Percentiles rank a stretch among this genome's conserved stretches.
Evolutionary conservation across 257 asterid species (phyloP).

Genomic region (Phtheirospermum japonicum): DNA sequence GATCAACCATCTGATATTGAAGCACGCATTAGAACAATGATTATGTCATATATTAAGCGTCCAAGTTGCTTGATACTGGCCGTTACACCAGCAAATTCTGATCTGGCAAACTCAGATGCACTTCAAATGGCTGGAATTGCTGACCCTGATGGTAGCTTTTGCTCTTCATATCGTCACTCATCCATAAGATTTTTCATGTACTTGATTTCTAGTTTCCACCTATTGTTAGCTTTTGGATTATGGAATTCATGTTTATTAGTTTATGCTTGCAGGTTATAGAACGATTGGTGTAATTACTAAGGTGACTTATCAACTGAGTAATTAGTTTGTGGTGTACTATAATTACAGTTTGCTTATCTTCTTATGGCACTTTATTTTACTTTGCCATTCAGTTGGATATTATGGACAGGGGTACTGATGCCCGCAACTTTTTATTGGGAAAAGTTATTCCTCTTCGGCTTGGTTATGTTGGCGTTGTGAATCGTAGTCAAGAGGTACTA

Average conservation of each 20-base stretch:
- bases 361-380: constrained; percentile 18
- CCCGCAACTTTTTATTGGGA: constrained; percentile 85
- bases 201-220: constrained; percentile 18
- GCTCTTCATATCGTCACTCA: constrained; percentile 5
- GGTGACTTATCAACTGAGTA: constrained; percentile 40
- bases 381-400: constrained; percentile 67
- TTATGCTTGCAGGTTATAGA: constrained; percentile 69
- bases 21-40: constrained; percentile 97
- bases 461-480: constrained; percentile 87
- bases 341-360: constrained; percentile 1
- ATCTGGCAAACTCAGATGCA: constrained; percentile 96
- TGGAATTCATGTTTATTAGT: constrained; percentile 25
- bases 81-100: constrained; percentile 96
- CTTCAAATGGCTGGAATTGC: constrained; percentile 99
- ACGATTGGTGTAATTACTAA: constrained; percentile 95
- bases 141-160: constrained; percentile 83
- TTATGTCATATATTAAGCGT: constrained; percentile 84
- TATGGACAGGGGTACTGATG: constrained; percentile 94
- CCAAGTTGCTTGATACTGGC: constrained; percentile 92
- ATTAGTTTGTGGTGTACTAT: constrained; percentile 11
- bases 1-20: constrained; percentile 98
- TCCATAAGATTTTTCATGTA: constrained; percentile 1
- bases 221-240: constrained; percentile 14
- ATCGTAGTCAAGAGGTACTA: constrained; percentile 84
- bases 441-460: constrained; percentile 86